These are phyloP conservation scores for Cephalotrichum gorgonifer DNA, from an alignment of 2,329 filamentous ascomycete genomes.

Conservation along the genomic window DNA sequence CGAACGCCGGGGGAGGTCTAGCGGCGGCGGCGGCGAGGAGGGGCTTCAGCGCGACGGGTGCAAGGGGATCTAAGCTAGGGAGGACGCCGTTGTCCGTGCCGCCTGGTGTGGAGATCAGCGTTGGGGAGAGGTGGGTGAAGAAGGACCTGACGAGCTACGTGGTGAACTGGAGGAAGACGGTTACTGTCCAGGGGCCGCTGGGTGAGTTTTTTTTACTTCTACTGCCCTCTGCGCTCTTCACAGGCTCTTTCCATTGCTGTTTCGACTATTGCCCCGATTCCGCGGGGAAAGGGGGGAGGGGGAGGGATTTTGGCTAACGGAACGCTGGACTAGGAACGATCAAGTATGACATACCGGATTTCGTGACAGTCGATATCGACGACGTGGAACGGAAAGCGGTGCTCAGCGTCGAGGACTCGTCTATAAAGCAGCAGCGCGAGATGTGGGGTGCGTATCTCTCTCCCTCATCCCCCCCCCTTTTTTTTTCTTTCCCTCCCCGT, in stretches of 20 bases:
- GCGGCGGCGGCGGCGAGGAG: background rate
- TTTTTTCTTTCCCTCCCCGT: background rate
- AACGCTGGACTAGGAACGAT: slow-evolving; percentile 50
- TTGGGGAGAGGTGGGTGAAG: slow-evolving; percentile 50
- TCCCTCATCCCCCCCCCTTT: background rate
- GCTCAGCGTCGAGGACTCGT: slow-evolving; percentile 59
- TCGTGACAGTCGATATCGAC: slow-evolving; percentile 63
- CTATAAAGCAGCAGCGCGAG: slow-evolving; percentile 66
- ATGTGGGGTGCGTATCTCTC: slow-evolving; percentile 72
- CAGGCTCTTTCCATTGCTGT: background rate
- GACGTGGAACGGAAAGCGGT: slow-evolving; percentile 49
- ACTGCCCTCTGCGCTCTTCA: background rate
- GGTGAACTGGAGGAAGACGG: slow-evolving; percentile 51
- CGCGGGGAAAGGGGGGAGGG: background rate
- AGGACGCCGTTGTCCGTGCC: slow-evolving; percentile 71
- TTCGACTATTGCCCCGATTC: no score
- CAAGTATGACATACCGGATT: slow-evolving; percentile 68
- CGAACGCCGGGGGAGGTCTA: background rate
- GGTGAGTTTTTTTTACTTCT: slow-evolving; percentile 37
- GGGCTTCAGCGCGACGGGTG: slow-evolving; percentile 60
- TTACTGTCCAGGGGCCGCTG: slow-evolving; percentile 72
- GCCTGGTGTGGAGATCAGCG: slow-evolving; percentile 66
- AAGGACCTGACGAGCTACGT: slow-evolving; percentile 49
- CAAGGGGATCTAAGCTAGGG: slow-evolving; percentile 72
- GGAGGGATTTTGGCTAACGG: slow-evolving; percentile 5